Base-by-base conservation (phyloP, 2,329 filamentous ascomycete species). In the Fusarium sp. region DNA sequence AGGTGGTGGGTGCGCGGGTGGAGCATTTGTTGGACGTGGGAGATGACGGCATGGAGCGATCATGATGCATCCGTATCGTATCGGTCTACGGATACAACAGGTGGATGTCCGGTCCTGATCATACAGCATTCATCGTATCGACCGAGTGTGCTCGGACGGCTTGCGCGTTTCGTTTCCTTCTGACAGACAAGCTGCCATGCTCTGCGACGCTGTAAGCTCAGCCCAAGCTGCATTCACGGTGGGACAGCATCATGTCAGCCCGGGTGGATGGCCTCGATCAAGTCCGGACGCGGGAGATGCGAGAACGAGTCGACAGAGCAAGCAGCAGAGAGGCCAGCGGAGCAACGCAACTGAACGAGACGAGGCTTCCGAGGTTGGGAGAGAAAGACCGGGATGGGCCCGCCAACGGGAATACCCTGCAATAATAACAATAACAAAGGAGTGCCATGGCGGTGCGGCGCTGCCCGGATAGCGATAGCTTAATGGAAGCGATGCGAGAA, bases 31-130 rank as follows among this genome's bases (percentile, higher is more conserved):
- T 44, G 58, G 38, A 63, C 63, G 44, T 59, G 64, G 27, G 24
- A 59, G 57, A 29, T 74, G 72, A 74, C 72, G 72, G 72, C 66
- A 74, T 74, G 51, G 49, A 64, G 55, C 63, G 70, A 73, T 74
- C 72, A 74, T 70, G 66, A 66, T 74, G 72, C 72, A 63, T 71
- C 60, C 58, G 64, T 71, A 73, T 73, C 51, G 71, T 62, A 63
- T 62, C 38, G 33, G 27, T 16, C 33, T 53, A 57, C 51, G 35
- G 49, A 56, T 70, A 70, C 66, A 73, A 29, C 53, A 66, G 61
- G 27, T 46, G 46, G 49, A 17, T 44, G 36, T 40, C 42, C 65
- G 71, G 66, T 59, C 63, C 68, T 44, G 64, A 74, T 69, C 62
- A 69, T 69, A 71, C 65, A 66, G 24, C 70, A 64, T 56, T 31